phyloP scores from a whole-genome alignment of 129 eudicot genomes.

The Chrysanthemum seticuspe region DNA sequence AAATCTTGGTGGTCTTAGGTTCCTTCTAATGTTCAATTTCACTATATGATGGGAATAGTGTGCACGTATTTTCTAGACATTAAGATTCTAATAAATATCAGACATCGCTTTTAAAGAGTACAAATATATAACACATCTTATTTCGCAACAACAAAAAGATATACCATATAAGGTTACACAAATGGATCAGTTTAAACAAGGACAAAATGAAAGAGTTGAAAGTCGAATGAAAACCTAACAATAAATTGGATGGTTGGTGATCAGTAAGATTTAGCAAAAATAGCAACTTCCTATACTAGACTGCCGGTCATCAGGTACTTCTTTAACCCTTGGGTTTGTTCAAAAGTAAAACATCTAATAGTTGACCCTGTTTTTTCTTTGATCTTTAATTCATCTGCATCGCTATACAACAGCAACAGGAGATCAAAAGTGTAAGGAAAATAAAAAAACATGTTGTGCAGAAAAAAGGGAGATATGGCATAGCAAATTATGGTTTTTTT shows the following conservation, averaged over 20 bases:
- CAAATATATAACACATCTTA: background rate
- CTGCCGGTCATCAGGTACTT: conserved; percentile 78
- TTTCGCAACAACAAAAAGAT: background rate
- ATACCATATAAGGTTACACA: background rate
- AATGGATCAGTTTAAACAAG: too few species aligned
- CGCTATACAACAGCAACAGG: conserved; percentile 34
- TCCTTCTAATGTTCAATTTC: too few species aligned
- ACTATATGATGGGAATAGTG: too few species aligned
- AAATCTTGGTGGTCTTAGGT: too few species aligned
- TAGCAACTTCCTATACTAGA: conserved; percentile 83
- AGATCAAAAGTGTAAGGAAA: background rate
- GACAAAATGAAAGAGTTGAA: background rate
- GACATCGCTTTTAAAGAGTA: background rate
- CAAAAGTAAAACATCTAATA: conserved; percentile 80
- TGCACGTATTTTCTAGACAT: too few species aligned
- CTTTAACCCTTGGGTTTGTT: conserved; percentile 63
- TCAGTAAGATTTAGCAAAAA: conserved; percentile 89
- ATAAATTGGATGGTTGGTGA: background rate
- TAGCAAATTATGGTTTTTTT: too few species aligned
- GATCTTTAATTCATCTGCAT: conserved; percentile 66
- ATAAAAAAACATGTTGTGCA: too few species aligned
- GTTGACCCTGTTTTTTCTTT: conserved; percentile 94
- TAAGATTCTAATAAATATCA: too few species aligned
- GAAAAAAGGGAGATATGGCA: too few species aligned
- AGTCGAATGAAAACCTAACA: conserved; percentile 18